A percentile compares a stretch with the other conserved stretches of the same genome.
phyloP scores from a whole-genome alignment of 2,329 filamentous ascomycete genomes.

The Fonsecaea multimorphosa region DNA sequence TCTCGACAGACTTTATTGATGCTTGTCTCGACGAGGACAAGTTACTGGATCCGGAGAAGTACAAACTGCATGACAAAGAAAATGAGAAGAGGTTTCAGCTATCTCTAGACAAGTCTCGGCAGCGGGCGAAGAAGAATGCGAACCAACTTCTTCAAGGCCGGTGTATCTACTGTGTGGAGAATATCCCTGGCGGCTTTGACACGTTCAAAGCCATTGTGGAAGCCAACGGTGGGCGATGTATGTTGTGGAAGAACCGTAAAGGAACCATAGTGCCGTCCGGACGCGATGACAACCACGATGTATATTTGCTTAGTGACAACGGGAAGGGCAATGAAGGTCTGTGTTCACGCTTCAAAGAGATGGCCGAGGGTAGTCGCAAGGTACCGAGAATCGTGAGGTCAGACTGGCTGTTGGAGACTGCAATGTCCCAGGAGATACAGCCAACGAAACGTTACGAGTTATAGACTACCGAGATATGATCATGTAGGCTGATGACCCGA shows the following conservation, averaged over 20 bases:
- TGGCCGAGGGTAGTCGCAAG: constrained; percentile 80
- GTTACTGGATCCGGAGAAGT: constrained; percentile 68
- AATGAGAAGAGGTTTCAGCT: constrained; percentile 75
- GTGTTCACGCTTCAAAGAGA: constrained; percentile 79
- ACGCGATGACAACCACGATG: constrained; percentile 67
- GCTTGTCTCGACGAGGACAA: constrained; percentile 72
- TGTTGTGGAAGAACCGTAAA: constrained; percentile 75
- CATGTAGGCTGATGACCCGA: neutral
- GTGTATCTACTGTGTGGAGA: constrained; percentile 82
- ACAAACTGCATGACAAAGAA: constrained; percentile 71
- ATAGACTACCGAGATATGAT: constrained; percentile 10
- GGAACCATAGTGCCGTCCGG: constrained; percentile 70
- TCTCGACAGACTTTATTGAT: constrained; percentile 80
- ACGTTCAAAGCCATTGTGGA: constrained; percentile 85
- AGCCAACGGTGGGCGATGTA: constrained; percentile 85
- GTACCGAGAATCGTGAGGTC: constrained; percentile 78
- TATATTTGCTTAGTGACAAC: constrained; percentile 80
- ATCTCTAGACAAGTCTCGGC: constrained; percentile 70
- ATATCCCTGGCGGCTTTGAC: constrained; percentile 79
- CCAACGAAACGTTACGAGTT: constrained; percentile 67
- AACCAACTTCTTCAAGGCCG: constrained; percentile 76
- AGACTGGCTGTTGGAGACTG: constrained; percentile 89
- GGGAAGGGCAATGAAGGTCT: constrained; percentile 71
- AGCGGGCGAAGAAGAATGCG: constrained; percentile 75
- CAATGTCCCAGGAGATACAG: constrained; percentile 83